Evolutionary conservation across 768 basidiomycete genomes (phyloP).

Genomic region (Amanita exitialis): DNA sequence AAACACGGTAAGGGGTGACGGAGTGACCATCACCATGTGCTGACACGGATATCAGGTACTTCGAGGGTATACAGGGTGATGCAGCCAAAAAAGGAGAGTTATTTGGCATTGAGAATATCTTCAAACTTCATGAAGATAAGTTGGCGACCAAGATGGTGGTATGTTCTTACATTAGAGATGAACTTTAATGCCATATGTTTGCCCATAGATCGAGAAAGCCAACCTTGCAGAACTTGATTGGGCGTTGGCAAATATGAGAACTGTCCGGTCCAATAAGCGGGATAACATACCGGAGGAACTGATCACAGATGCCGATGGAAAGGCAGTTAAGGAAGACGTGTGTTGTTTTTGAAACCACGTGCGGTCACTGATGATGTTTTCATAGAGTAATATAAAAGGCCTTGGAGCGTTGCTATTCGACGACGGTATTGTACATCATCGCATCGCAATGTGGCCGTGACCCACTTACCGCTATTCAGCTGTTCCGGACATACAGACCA

Average conservation of each 20-base stretch:
- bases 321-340: constrained; percentile 33
- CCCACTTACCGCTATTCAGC: neutral
- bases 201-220: constrained; percentile 64
- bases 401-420: constrained; percentile 62
- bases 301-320: constrained; percentile 31
- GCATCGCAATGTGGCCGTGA: neutral
- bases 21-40: neutral
- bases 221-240: constrained; percentile 69
- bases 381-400: constrained; percentile 45
- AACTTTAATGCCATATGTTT: neutral
- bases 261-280: constrained; percentile 23
- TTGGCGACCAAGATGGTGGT: constrained; percentile 70
- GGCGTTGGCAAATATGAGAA: constrained; percentile 63
- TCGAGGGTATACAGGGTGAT: constrained; percentile 77
- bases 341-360: constrained; percentile 6
- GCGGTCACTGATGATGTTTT: neutral
- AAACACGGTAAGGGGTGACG: constrained; percentile 46
- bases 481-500: neutral
- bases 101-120: constrained; percentile 81
- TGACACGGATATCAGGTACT: constrained; percentile 39
- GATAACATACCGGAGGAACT: constrained; percentile 25
- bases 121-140: constrained; percentile 61
- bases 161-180: constrained; percentile 13
- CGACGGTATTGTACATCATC: constrained; percentile 35
- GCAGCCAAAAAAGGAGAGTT: constrained; percentile 68